Percentiles rank a stretch among this genome's conserved stretches.
Conservation (phyloP, 768 basidiomycete genomes). For the Lactifluus rugatus region DNA sequence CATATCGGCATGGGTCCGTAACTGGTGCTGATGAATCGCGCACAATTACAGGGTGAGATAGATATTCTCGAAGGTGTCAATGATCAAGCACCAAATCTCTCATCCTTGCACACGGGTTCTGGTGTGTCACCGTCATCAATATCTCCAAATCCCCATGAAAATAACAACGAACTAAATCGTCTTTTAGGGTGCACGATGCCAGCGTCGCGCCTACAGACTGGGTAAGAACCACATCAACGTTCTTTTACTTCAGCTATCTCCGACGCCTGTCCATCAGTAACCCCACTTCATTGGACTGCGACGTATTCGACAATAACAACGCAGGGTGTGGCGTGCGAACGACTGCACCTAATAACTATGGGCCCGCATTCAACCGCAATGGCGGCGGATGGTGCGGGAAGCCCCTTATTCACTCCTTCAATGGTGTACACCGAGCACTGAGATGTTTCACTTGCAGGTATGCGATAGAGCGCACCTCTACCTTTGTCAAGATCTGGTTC, state of each 20-base stretch:
- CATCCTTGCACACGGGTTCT: constrained; percentile 47
- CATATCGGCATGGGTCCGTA: neutral
- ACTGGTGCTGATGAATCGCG: constrained; percentile 10
- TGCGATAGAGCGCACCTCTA: constrained; percentile 49
- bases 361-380: constrained; percentile 42
- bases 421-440: neutral
- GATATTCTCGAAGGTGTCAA: constrained; percentile 54
- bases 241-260: neutral
- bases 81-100: constrained; percentile 39
- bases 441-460: constrained; percentile 34
- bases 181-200: constrained; percentile 49
- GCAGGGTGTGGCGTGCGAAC: constrained; percentile 46
- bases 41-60: constrained; percentile 36
- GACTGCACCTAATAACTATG: too few species aligned
- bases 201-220: constrained; percentile 33
- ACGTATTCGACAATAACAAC: constrained; percentile 39
- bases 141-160: neutral
- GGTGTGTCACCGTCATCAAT: neutral
- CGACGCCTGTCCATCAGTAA: constrained; percentile 22
- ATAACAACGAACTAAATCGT: neutral
- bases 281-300: constrained; percentile 37
- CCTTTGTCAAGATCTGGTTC: constrained; percentile 61
- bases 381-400: constrained; percentile 52
- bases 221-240: constrained; percentile 27
- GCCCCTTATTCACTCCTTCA: neutral